Base-by-base conservation (phyloP, 2,329 filamentous ascomycete species). In the Xylaria sp. region DNA sequence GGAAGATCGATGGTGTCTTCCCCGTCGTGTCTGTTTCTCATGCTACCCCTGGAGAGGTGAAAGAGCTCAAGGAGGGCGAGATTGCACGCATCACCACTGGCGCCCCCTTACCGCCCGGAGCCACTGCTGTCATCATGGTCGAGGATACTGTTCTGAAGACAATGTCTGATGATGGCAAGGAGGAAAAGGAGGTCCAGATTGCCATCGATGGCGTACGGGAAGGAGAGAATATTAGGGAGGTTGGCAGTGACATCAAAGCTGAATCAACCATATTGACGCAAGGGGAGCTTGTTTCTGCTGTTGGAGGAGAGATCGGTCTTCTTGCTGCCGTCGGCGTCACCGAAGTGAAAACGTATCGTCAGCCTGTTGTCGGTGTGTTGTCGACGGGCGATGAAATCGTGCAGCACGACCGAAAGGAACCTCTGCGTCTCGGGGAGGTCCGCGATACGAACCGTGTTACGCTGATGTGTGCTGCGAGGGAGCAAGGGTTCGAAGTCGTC, bases 311-410 rank as follows among this genome's bases (percentile, higher is more conserved):
- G 69, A 87, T 99, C 30, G 94, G 94, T 0, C 79, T 97, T 0
- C 81, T 99, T 1, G 91, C 92, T 1, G 91, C 92, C 0, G 90
- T 94, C 0, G 94, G 94, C 4, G 86, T 87, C 1, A 77, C 78
- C 8, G 80, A 87, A 54, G 88, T 95, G 3, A 80, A 80, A 11
- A 82, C 93, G 5, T 97, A 89, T 75, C 84, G 81, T 53, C 86
- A 86, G 57, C 93, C 94, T 0, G 76, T 90, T 7, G 80, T 99
- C 6, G 94, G 92, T 4, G 86, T 99, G 1, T 76, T 99, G 16
- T 97, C 92, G 55, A 99, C 94, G 0, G 94, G 94, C 19, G 93
- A 99, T 70, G 94, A 99, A 74, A 90, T 99, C 54, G 87, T 97
- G 4, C 83, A 88, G 63, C 87, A 94, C 68, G 78, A 88, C 60